phyloP scores from a whole-genome alignment of 441 rosid genomes.

The Erodium texanum region DNA sequence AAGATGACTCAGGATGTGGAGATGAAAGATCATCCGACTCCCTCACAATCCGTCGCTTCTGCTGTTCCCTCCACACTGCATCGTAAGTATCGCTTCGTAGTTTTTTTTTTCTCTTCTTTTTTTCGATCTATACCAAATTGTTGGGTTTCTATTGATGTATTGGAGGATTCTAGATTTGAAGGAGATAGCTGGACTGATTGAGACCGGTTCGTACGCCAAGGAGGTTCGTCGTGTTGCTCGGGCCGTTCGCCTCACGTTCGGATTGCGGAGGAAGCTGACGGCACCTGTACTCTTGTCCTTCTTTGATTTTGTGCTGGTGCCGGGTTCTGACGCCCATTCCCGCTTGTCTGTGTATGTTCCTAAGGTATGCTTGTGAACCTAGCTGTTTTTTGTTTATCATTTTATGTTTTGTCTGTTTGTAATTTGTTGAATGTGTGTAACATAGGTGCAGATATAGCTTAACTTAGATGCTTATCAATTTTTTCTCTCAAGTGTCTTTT shows the following conservation, averaged over 20 bases:
- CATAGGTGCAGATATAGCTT: neutral
- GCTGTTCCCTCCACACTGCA: constrained; percentile 37
- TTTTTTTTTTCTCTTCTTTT: no score
- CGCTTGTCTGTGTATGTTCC: constrained; percentile 2
- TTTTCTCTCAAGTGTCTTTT: neutral
- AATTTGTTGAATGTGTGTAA: neutral
- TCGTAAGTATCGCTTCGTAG: constrained; percentile 25
- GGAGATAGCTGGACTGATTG: constrained; percentile 10
- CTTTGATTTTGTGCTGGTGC: constrained; percentile 3
- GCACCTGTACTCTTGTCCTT: neutral
- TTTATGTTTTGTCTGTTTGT: neutral
- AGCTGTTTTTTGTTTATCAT: neutral
- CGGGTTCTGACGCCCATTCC: neutral
- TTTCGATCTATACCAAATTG: constrained; percentile 6
- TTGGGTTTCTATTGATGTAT: neutral
- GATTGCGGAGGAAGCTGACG: constrained; percentile 4
- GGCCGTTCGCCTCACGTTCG: neutral
- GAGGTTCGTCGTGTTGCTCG: neutral
- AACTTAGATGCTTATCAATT: neutral
- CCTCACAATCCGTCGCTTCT: constrained; percentile 38
- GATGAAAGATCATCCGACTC: constrained; percentile 43
- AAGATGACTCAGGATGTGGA: constrained; percentile 54
- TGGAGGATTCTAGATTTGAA: neutral
- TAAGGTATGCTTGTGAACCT: neutral
- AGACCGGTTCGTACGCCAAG: constrained; percentile 4